Conservation (phyloP, 495 filamentous ascomycete species). For the Xylaria telfairii region DNA sequence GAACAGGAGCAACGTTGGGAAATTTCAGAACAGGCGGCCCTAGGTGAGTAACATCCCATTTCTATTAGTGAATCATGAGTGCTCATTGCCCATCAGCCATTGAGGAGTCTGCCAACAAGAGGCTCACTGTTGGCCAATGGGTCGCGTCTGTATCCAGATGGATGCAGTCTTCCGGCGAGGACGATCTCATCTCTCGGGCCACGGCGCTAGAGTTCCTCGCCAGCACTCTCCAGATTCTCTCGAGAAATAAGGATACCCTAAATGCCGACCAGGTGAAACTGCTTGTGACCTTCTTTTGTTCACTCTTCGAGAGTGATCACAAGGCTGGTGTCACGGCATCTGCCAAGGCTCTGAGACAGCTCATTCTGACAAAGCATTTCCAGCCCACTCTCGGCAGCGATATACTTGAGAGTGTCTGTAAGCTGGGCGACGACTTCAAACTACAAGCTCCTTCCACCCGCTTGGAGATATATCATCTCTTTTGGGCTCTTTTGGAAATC, state of each 20-base stretch:
- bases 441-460: slow-evolving; percentile 51
- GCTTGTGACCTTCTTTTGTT: slow-evolving; percentile 54
- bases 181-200: slow-evolving; percentile 50
- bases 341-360: slow-evolving; percentile 50
- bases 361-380: slow-evolving; percentile 53
- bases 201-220: slow-evolving; percentile 56
- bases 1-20: slow-evolving; percentile 41
- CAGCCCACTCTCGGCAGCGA: slow-evolving; percentile 47
- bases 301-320: slow-evolving; percentile 58
- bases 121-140: slow-evolving; percentile 53
- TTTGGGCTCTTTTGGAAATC: slow-evolving; percentile 46
- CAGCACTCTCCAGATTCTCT: slow-evolving; percentile 49
- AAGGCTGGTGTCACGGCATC: slow-evolving; percentile 57
- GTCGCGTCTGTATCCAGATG: slow-evolving; percentile 55
- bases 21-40: slow-evolving; percentile 49
- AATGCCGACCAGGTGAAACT: slow-evolving; percentile 51
- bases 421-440: slow-evolving; percentile 55
- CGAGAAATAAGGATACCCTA: slow-evolving; percentile 36
- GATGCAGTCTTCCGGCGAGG: slow-evolving; percentile 48
- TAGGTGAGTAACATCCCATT: slow-evolving; percentile 35
- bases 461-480: slow-evolving; percentile 55
- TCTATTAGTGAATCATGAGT: slow-evolving; percentile 2
- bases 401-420: slow-evolving; percentile 50
- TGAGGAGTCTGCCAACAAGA: slow-evolving; percentile 48
- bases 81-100: slow-evolving; percentile 42